Evolutionary conservation across 1,139 yeast species (phyloP).

Genomic region (Yamadazyma taylorii): DNA sequence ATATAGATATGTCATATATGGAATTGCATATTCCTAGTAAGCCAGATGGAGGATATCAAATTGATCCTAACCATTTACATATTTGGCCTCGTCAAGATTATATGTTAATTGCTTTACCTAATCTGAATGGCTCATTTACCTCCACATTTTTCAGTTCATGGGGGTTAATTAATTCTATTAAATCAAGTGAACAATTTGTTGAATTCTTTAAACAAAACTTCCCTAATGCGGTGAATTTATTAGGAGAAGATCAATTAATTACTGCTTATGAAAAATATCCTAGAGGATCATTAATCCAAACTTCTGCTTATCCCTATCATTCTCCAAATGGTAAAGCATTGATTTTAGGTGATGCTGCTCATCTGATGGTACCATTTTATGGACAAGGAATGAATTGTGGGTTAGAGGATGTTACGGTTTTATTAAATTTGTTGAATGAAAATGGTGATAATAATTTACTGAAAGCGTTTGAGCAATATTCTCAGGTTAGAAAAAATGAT

Average conservation of each 20-base stretch:
- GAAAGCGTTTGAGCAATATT: constrained; percentile 58
- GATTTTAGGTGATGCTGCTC: constrained; percentile 91
- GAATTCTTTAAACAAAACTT: constrained; percentile 62
- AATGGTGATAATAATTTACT: constrained; percentile 39
- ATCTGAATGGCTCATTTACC: constrained; percentile 83
- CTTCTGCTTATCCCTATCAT: constrained; percentile 69
- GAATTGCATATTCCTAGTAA: constrained; percentile 75
- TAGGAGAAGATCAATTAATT: constrained; percentile 58
- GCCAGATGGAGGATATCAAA: constrained; percentile 31
- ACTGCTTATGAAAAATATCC: constrained; percentile 62
- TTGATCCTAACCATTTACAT: constrained; percentile 79
- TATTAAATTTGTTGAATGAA: constrained; percentile 56
- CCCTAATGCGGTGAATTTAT: constrained; percentile 69
- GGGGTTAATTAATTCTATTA: constrained; percentile 56
- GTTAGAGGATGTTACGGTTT: constrained; percentile 78
- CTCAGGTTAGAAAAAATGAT: constrained; percentile 60
- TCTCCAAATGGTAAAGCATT: constrained; percentile 60
- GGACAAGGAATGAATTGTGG: constrained; percentile 99
- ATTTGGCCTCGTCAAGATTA: constrained; percentile 89
- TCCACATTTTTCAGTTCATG: constrained; percentile 88
- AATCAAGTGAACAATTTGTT: constrained; percentile 42
- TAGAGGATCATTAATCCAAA: constrained; percentile 72
- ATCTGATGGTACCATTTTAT: constrained; percentile 94
- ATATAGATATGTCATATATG: constrained; percentile 80
- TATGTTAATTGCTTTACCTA: constrained; percentile 90